Conservation (phyloP, 169 alveolate genomes). For the Perkinsus olseni region DNA sequence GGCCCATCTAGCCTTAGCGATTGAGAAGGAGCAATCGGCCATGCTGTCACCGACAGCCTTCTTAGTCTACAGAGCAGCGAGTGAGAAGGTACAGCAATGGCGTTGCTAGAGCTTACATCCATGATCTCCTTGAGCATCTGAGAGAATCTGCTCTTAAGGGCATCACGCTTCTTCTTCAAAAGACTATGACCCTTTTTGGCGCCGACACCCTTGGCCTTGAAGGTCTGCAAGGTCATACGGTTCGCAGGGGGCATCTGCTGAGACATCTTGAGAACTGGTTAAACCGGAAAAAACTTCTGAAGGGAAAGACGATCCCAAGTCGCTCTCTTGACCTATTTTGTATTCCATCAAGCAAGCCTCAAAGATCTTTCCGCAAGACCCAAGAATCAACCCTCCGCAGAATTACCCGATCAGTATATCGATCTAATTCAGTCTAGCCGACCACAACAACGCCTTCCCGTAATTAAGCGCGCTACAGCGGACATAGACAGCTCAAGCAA, state of each 20-base stretch:
- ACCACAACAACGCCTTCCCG: too few relatives aligned
- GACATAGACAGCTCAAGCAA: background rate
- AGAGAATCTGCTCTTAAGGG: slow-evolving; percentile 61
- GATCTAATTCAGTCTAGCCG: too few relatives aligned
- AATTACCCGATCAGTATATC: too few relatives aligned
- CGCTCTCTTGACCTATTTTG: background rate
- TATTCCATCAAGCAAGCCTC: background rate
- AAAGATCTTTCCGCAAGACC: background rate
- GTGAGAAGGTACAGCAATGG: background rate
- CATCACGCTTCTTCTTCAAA: slow-evolving; percentile 71
- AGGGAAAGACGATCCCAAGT: background rate
- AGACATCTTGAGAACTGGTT: slow-evolving; percentile 2
- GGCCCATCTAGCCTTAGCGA: slow-evolving; percentile 73
- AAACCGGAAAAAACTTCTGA: background rate
- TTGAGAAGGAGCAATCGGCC: slow-evolving; percentile 53
- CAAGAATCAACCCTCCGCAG: too few relatives aligned
- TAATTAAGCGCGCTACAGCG: background rate
- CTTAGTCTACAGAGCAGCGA: slow-evolving; percentile 30
- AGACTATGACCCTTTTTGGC: slow-evolving; percentile 73
- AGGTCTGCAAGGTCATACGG: slow-evolving; percentile 31
- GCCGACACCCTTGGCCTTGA: slow-evolving; percentile 39
- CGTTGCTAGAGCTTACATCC: slow-evolving; percentile 10
- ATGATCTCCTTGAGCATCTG: slow-evolving; percentile 58
- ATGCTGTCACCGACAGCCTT: slow-evolving; percentile 63
- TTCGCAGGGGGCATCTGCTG: slow-evolving; percentile 11